Conservation (phyloP, 2,329 filamentous ascomycete genomes). For the Aspergillus japonicus region DNA sequence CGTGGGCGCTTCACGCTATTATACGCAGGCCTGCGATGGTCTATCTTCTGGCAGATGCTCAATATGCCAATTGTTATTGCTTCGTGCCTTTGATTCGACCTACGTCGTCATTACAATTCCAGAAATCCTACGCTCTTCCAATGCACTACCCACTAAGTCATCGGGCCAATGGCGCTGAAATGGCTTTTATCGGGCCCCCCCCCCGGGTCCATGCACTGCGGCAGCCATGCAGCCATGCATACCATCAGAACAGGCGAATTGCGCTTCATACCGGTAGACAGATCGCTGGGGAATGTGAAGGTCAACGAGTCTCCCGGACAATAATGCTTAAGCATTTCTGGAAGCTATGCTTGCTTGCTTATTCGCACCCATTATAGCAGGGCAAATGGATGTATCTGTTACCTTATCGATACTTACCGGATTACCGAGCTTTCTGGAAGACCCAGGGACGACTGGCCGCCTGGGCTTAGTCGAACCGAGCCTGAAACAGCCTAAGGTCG, state of each 20-base stretch:
- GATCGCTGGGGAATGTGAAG: background rate
- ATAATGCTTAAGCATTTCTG: background rate
- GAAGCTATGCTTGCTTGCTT: background rate
- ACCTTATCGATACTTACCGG: background rate
- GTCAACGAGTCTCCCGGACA: background rate
- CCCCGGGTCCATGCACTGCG: background rate
- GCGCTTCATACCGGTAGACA: no score
- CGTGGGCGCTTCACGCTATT: background rate
- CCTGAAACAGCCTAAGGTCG: slow-evolving; percentile 30
- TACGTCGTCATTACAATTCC: background rate
- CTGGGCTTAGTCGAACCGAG: slow-evolving; percentile 14
- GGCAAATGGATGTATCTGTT: background rate
- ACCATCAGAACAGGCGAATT: background rate
- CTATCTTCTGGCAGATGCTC: background rate
- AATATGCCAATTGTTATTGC: background rate
- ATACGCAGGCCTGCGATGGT: background rate
- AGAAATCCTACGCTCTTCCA: background rate
- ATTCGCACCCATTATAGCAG: background rate
- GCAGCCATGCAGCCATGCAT: background rate
- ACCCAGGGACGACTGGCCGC: background rate
- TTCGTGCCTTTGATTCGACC: background rate
- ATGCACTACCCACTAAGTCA: background rate
- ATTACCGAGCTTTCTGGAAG: slow-evolving; percentile 2
- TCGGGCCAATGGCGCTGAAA: background rate
- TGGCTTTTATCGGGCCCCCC: background rate